Base-by-base conservation (phyloP, 306 rosid species). In the Trifolium dubium region DNA sequence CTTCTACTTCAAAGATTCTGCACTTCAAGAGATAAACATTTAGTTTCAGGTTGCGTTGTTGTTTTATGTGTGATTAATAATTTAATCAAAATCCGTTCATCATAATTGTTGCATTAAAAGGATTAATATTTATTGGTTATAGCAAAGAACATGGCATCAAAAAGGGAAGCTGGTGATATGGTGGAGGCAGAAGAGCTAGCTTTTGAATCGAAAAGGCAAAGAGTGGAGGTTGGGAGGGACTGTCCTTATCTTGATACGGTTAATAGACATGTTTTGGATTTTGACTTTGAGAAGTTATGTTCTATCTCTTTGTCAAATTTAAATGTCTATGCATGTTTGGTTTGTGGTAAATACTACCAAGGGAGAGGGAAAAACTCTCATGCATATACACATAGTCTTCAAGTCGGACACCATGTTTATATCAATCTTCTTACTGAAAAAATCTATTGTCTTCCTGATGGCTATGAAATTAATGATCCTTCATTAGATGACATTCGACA, bases 301-400 rank as follows among this genome's bases (percentile, higher is more conserved):
- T 91, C 96, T 3, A 92, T 94, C 53, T 94, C 97, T 41, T 71
- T 94, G 43, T 91, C 97, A 2, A 91, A 91, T 81, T 86, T 94
- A 79, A 94, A 94, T 63, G 98, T 94, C 47, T 94, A 91, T 83
- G 97, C 97, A 0, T 94, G 98, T 65, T 79, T 94, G 83, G 98
- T 94, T 41, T 94, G 98, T 53, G 98, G 98, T 37, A 94, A 94
- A 77, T 94, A 91, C 78, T 91, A 84, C 77, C 98, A 94, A 88
- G 98, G 98, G 59, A 89, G 98, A 69, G 98, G 98, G 83, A 94
- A 46, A 85, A 94, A 82, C 61, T 94, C 98, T 69, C 98, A 89
- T 73, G 98, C 98, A n/a, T 93, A 93, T 79, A 93, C 98, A n/a
- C 98, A 94, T 73, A 91, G 98, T 72, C 87, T 94, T 49, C 97